Conservation (phyloP, 441 rosid species). For the Aquilaria agallochum region DNA sequence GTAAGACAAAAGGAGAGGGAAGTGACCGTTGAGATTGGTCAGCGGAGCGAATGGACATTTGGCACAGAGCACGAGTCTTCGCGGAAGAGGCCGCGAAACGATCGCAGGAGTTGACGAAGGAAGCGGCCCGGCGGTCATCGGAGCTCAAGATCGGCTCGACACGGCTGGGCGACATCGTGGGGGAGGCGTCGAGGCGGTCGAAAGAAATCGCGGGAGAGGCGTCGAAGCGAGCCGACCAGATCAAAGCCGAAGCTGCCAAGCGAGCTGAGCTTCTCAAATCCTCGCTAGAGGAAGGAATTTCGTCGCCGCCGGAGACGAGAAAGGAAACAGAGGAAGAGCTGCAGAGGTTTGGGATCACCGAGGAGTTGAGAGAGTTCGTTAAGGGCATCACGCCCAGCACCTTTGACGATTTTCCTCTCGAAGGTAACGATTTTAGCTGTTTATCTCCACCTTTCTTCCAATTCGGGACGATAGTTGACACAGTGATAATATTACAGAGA, state of each 20-base stretch:
- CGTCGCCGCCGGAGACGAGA: slow-evolving; percentile 11
- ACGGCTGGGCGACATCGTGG: slow-evolving; percentile 37
- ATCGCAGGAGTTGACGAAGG: slow-evolving; percentile 40
- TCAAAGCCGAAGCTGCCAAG: slow-evolving; percentile 32
- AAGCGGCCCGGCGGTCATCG: slow-evolving; percentile 34
- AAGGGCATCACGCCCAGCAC: slow-evolving; percentile 34
- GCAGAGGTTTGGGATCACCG: slow-evolving; percentile 33
- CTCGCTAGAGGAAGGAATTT: slow-evolving; percentile 37
- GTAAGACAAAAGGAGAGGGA: no score
- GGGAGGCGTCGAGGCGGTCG: slow-evolving; percentile 49
- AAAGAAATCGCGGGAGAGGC: slow-evolving; percentile 42
- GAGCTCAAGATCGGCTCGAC: slow-evolving; percentile 22
- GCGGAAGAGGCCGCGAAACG: slow-evolving; percentile 54
- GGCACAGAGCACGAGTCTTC: slow-evolving; percentile 43
- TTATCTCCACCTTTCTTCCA: no score
- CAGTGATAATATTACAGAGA: no score
- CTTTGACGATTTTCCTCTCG: slow-evolving; percentile 38
- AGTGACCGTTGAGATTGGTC: no score
- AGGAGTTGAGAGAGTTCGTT: slow-evolving; percentile 42
- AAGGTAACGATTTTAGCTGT: slow-evolving; percentile 24
- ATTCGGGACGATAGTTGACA: no score
- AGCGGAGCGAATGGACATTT: slow-evolving; percentile 35
- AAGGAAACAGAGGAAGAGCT: slow-evolving; percentile 27
- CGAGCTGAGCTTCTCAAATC: slow-evolving; percentile 47
- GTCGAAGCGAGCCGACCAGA: slow-evolving; percentile 41